Evolutionary conservation across 2,329 filamentous ascomycete species (phyloP), one percentile per base, ranked within the genome.

Genomic region (Colletotrichum tropicicola): DNA sequence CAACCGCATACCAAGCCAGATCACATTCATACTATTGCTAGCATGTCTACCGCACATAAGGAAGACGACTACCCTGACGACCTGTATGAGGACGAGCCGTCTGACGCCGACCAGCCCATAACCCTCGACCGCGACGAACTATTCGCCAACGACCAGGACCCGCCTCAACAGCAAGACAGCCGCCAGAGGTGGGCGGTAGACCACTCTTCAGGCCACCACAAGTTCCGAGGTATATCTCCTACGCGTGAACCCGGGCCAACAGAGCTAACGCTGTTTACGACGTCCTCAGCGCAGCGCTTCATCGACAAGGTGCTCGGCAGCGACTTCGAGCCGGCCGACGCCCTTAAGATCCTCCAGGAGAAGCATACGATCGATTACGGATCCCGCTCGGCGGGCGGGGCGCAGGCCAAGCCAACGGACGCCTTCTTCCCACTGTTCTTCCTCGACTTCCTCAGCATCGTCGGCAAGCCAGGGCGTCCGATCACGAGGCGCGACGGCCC

Each of bases 401-500:
- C 41, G 2, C 3, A 56, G 19, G 53, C 19, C 13, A 3, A 2
- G 28, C 53, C 15, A 2, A 25, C 21, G 7, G 25, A 53, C 28
- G 15, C 19, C 6, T 52, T 53, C 37, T 60, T 32, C 41, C 48
- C 15, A 15, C 25, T 45, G 8, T 60, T 60, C 27, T 45, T n/a
- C n/a, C 39, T 60, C 12, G 15, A 60, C 37, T 60, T 53, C 47
- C 25, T 53, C 15, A 60, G 57, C 27, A 9, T 60, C 15, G 7
- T 53, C 4, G 19, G 48, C 17, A 51, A 52, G 37, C 57, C 27
- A 5, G 41, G 47, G 8, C 17, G 17, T 13, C 25, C 19, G 2
- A 60, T 60, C n/a, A 35, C 25, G 17, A 48, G 37, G 5, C 17
- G 5, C 13, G 4, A 23, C 45, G 9, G 45, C 1, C 44, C 27